These are phyloP conservation scores for Exobasidium rhododendri DNA, from an alignment of 1,284 basidiomycete species.

Conservation along the genomic window DNA sequence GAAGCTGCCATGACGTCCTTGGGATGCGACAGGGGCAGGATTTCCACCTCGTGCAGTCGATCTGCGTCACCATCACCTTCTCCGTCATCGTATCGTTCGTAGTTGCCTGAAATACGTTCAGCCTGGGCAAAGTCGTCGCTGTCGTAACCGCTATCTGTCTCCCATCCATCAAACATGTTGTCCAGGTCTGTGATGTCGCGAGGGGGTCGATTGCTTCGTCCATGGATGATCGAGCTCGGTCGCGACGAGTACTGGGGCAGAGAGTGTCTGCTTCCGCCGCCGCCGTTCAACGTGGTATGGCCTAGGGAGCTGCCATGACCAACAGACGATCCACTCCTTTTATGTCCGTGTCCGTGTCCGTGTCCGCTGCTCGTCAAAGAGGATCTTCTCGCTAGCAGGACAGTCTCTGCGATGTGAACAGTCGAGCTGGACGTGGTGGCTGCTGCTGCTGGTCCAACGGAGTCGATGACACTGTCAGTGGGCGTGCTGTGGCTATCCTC, in stretches of 20 bases:
- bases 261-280: background rate
- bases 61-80: background rate
- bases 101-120: background rate
- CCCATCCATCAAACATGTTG: constrained; percentile 1
- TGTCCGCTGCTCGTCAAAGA: background rate
- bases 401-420: background rate
- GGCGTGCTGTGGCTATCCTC: too few relatives aligned
- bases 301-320: background rate
- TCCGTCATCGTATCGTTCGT: background rate
- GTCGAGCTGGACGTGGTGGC: background rate
- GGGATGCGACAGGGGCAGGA: background rate
- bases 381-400: background rate
- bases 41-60: background rate
- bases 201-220: background rate
- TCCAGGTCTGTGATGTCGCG: background rate
- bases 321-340: background rate
- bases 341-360: background rate
- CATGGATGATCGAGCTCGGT: background rate
- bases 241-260: background rate
- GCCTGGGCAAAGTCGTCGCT: constrained; percentile 9
- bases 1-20: background rate
- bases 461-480: background rate
- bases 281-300: background rate
- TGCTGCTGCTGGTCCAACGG: background rate
- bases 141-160: background rate